Base-by-base conservation (phyloP, 106 monocot species). In the Chionographis japonica region DNA sequence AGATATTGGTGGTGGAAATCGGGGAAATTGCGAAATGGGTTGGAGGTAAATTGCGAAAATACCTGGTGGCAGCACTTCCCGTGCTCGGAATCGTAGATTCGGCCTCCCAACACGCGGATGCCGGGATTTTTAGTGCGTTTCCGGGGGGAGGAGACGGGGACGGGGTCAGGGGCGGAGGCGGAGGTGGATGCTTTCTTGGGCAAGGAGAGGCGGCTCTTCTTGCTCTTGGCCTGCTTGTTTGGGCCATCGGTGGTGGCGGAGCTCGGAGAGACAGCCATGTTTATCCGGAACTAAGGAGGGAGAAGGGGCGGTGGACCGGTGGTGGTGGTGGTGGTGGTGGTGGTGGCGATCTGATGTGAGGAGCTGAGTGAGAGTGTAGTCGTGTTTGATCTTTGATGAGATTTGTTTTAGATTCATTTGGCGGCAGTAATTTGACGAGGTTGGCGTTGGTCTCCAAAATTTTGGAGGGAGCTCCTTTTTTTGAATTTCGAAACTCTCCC, bases 61-160 rank as follows among this genome's bases (percentile, higher is more conserved):
- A 89, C 90, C 90, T 90, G 90, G 67, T 90, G 90, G 76, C 90
- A 90, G 14, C 76, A 81, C 69, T 78, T 86, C 37, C 86, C 86
- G 37, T 75, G 17, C 75, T 83, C 62, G 16, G 83, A 58, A 68
- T 90, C 86, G 58, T 80, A 90, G 74, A 86, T 78, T 37, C 90
- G 73, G 40, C 69, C 50, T 2, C 83, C 70, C 10, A 72, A 67
- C 61, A 78, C 69, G 11, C 83, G 76, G 15, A 78, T 69, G 0
- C 76, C 86, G 6, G 89, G 72, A 27, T 43, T 46, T 16, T 63
- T 79, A 37, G 50, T 67, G 2, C 72, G 71, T 63, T 72, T 79
- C 37, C 37, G 58, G 6, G 71, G 56, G 27, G 55, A 12, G 43
- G 49, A 11, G 36, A 8, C 16, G 43, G 54, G 6, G 18, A 2